Evolutionary conservation across 108 stramenopile genomes (phyloP).

Genomic region (Stephanodiscus minutulus): DNA sequence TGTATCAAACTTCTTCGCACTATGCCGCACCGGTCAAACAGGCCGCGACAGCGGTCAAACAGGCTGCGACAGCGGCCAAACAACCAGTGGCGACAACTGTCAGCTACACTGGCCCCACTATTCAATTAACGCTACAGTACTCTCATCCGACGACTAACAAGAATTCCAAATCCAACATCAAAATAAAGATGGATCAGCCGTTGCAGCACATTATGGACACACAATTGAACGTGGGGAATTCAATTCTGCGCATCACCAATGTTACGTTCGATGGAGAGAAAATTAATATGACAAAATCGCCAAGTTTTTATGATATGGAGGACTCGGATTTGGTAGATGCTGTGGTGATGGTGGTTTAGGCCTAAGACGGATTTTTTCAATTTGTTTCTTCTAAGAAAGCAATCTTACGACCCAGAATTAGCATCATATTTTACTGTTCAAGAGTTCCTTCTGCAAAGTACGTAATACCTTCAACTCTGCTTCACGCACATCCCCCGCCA

Average conservation of each 20-base stretch:
- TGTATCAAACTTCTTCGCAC: not conserved
- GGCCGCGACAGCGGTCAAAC: not conserved
- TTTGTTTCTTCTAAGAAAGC: not conserved
- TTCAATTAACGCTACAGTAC: constrained; percentile 34
- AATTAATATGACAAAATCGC: constrained; percentile 52
- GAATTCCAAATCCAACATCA: constrained; percentile 17
- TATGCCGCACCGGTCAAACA: not conserved
- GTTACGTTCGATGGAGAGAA: constrained; percentile 57
- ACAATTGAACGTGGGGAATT: not conserved
- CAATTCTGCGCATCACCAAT: constrained; percentile 9
- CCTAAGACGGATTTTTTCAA: not conserved
- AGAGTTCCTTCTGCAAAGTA: constrained; percentile 1
- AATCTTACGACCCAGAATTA: not conserved
- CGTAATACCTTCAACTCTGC: constrained; percentile 44
- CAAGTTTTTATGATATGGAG: constrained; percentile 70
- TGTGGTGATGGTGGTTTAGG: constrained; percentile 9
- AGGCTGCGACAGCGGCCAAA: not conserved
- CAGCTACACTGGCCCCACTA: constrained; percentile 15
- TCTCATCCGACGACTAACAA: constrained; percentile 24
- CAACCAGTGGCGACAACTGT: constrained; percentile 1
- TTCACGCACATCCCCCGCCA: constrained; percentile 34
- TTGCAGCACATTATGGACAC: constrained; percentile 29
- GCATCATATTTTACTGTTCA: not conserved
- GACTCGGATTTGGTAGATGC: constrained; percentile 72
- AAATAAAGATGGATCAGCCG: constrained; percentile 43